Conservation (phyloP, 306 rosid genomes). For the Dalbergia oliveri region DNA sequence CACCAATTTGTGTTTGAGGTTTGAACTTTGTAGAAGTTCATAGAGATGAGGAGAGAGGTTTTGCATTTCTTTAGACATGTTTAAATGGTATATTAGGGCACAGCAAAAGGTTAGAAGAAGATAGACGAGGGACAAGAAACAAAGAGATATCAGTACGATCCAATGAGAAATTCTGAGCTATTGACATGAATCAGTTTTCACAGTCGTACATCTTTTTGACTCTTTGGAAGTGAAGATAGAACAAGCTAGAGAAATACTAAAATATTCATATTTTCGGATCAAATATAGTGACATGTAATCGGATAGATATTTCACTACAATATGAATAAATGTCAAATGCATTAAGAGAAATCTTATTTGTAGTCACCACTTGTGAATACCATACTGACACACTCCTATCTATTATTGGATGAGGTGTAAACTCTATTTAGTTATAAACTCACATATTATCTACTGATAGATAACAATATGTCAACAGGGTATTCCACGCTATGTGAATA, state of each 20-base stretch:
- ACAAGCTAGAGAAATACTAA: neutral
- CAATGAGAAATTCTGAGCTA: constrained; percentile 51
- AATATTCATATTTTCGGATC: too few relatives aligned
- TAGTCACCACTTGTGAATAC: too few relatives aligned
- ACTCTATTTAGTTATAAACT: too few relatives aligned
- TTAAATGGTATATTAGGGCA: constrained; percentile 13
- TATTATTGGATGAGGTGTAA: too few relatives aligned
- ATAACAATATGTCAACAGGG: too few relatives aligned
- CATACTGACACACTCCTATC: too few relatives aligned
- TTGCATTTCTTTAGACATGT: constrained; percentile 16
- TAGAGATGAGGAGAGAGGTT: neutral
- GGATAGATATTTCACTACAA: too few relatives aligned
- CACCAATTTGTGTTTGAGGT: constrained; percentile 36
- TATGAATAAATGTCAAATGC: too few relatives aligned
- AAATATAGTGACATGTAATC: too few relatives aligned
- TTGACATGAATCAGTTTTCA: constrained; percentile 38
- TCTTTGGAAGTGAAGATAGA: constrained; percentile 22
- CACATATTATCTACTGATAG: too few relatives aligned
- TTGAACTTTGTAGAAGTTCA: constrained; percentile 30
- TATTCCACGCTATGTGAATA: too few relatives aligned
- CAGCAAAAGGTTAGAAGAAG: constrained; percentile 5
- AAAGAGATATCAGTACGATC: constrained; percentile 44
- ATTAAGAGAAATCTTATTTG: too few relatives aligned
- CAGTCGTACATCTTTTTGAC: constrained; percentile 16
- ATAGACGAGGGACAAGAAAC: constrained; percentile 21